These are phyloP conservation scores for Aspergillus texensis DNA, from an alignment of 2,329 filamentous ascomycete species.

Conservation along the genomic window DNA sequence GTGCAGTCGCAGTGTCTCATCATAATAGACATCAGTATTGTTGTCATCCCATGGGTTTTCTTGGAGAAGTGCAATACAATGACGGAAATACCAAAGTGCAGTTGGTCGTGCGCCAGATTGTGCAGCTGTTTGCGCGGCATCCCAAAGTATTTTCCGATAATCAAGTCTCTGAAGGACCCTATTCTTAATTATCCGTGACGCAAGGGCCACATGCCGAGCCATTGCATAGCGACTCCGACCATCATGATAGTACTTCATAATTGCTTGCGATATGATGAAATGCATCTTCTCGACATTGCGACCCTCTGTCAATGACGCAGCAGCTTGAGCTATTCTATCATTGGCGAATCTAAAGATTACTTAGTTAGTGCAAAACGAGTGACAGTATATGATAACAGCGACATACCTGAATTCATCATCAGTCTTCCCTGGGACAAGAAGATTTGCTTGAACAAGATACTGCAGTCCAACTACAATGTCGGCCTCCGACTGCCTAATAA, in stretches of 20 bases:
- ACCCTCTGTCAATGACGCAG: conserved; percentile 69
- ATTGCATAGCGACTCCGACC: conserved; percentile 69
- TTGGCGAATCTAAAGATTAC: conserved; percentile 68
- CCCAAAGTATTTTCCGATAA: conserved; percentile 75
- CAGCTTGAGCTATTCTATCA: conserved; percentile 80
- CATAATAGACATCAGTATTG: conserved; percentile 74
- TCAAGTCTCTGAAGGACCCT: conserved; percentile 62
- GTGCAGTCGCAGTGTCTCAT: conserved; percentile 80
- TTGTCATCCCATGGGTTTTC: conserved; percentile 74
- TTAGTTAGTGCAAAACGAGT: conserved; percentile 7
- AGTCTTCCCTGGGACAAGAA: conserved; percentile 77
- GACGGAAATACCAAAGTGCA: conserved; percentile 78
- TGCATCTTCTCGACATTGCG: conserved; percentile 77
- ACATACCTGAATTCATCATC: conserved; percentile 73
- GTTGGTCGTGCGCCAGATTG: conserved; percentile 83
- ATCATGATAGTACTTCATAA: conserved; percentile 72
- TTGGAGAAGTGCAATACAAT: conserved; percentile 78
- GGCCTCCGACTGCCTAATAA: conserved; percentile 63
- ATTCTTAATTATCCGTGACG: conserved; percentile 72
- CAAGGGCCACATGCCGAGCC: conserved; percentile 79
- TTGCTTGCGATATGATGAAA: conserved; percentile 79
- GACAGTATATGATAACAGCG: neutral
- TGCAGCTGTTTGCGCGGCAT: conserved; percentile 75
- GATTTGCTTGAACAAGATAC: conserved; percentile 74
- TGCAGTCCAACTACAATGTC: conserved; percentile 76